Percentiles rank a stretch among this genome's conserved stretches.
Evolutionary conservation across 495 filamentous ascomycete species (phyloP).

Genomic region (Xylaria scruposa): DNA sequence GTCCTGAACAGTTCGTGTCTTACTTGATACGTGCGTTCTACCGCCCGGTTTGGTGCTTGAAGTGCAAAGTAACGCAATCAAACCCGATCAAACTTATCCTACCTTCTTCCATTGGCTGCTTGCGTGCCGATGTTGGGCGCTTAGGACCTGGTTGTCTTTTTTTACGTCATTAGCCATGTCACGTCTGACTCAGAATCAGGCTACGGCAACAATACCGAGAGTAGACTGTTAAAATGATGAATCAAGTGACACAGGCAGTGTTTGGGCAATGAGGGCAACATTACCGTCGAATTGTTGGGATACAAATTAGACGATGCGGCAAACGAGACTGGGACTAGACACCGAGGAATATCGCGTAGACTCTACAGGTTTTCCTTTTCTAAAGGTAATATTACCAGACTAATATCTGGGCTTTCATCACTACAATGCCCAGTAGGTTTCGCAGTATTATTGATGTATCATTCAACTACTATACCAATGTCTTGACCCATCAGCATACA

Average conservation of each 20-base stretch:
- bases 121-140: not conserved
- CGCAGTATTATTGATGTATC: no score
- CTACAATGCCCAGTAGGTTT: no score
- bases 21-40: not conserved
- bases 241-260: not conserved
- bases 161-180: slow-evolving; percentile 12
- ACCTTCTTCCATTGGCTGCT: not conserved
- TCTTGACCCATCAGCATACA: not conserved
- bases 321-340: no score
- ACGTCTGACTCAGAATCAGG: slow-evolving; percentile 20
- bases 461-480: no score
- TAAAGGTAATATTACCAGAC: not conserved
- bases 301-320: no score
- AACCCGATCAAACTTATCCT: not conserved
- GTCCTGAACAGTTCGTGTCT: slow-evolving; percentile 1
- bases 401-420: not conserved
- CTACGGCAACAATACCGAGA: slow-evolving; percentile 3
- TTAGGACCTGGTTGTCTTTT: not conserved
- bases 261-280: no score
- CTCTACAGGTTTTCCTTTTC: no score
- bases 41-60: not conserved
- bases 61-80: not conserved
- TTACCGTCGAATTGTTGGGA: no score
- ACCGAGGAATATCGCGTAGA: no score
- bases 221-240: not conserved